A percentile compares a stretch with the other conserved stretches of the same genome.
Conservation (phyloP, 2,329 filamentous ascomycete genomes). For the Fusarium sp. region DNA sequence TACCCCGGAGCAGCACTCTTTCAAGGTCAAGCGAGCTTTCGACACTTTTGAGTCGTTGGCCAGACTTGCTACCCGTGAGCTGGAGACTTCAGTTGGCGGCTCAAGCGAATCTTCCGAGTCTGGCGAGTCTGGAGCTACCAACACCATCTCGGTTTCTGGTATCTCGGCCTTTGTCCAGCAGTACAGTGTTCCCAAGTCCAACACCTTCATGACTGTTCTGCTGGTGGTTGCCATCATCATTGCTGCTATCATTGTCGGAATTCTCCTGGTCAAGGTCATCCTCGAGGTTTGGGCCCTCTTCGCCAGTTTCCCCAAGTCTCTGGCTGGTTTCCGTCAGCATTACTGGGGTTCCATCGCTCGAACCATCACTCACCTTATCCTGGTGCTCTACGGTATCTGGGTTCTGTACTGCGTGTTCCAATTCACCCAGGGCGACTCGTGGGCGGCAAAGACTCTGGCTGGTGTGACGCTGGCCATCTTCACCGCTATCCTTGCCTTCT, state of each 20-base stretch:
- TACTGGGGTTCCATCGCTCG: conserved; percentile 95
- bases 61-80: conserved; percentile 64
- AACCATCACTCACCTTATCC: conserved; percentile 88
- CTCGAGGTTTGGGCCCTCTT: conserved; percentile 93
- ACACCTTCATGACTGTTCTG: conserved; percentile 96
- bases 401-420: conserved; percentile 96
- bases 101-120: conserved; percentile 36
- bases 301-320: conserved; percentile 81
- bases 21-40: conserved; percentile 66
- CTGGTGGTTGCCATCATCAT: conserved; percentile 89
- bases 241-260: conserved; percentile 83
- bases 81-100: conserved; percentile 59
- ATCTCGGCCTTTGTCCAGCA: conserved; percentile 87
- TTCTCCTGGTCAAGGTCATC: conserved; percentile 90
- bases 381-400: conserved; percentile 95
- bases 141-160: conserved; percentile 68
- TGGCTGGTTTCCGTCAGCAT: conserved; percentile 89
- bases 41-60: conserved; percentile 59
- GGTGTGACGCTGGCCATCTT: conserved; percentile 84
- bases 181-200: conserved; percentile 84
- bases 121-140: conserved; percentile 49
- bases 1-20: conserved; percentile 51
- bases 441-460: conserved; percentile 88
- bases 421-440: conserved; percentile 92
- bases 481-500: conserved; percentile 83